Percentiles rank a stretch among this genome's conserved stretches.
These are phyloP conservation scores for Pythium apleroticum DNA, from an alignment of 352 stramenopile species.

Conservation along the genomic window DNA sequence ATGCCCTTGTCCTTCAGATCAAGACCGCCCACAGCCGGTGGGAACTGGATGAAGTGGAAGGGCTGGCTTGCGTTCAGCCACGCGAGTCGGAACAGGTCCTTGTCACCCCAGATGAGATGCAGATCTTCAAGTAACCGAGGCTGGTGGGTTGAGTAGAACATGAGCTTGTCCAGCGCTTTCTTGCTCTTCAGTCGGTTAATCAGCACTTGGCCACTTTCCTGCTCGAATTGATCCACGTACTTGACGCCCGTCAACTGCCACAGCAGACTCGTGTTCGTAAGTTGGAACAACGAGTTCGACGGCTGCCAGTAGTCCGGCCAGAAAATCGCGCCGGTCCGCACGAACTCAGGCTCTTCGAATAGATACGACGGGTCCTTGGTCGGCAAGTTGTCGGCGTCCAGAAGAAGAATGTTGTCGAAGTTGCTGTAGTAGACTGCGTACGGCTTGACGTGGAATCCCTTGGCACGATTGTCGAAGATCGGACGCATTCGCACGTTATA, in stretches of 20 bases:
- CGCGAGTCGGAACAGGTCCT: slow-evolving; percentile 82
- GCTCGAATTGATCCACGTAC: slow-evolving; percentile 83
- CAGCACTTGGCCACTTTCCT: slow-evolving; percentile 85
- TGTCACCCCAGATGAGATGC: slow-evolving; percentile 86
- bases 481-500: slow-evolving; percentile 78
- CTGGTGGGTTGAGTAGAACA: slow-evolving; percentile 83
- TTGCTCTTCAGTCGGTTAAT: slow-evolving; percentile 80
- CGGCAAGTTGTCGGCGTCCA: slow-evolving; percentile 84
- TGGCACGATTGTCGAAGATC: slow-evolving; percentile 75
- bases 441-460: slow-evolving; percentile 81
- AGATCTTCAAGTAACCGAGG: slow-evolving; percentile 68
- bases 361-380: slow-evolving; percentile 82
- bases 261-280: slow-evolving; percentile 69
- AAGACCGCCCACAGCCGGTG: slow-evolving; percentile 70
- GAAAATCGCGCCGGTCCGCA: slow-evolving; percentile 76
- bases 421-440: slow-evolving; percentile 87
- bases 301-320: slow-evolving; percentile 87
- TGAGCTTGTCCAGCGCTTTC: slow-evolving; percentile 78
- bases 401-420: slow-evolving; percentile 80
- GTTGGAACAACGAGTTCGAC: slow-evolving; percentile 77
- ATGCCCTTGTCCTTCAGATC: slow-evolving; percentile 69
- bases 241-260: slow-evolving; percentile 76
- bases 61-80: slow-evolving; percentile 78
- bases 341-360: slow-evolving; percentile 78
- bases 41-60: slow-evolving; percentile 78